Base-by-base conservation (phyloP, 2,329 filamentous ascomycete species). In the Endothia cerciana region DNA sequence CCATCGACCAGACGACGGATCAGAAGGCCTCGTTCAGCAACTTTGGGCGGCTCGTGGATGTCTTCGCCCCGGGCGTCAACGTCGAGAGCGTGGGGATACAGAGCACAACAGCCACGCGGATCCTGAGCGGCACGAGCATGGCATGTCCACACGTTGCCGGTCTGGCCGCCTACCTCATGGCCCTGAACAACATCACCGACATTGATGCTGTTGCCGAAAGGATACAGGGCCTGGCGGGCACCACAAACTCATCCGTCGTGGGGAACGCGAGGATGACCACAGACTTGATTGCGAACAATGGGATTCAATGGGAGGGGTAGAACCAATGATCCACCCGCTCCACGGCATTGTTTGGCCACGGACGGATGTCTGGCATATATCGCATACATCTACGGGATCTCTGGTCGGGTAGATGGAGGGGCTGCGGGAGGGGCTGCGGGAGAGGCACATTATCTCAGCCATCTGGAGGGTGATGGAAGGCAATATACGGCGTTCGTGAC, bases 71-170 rank as follows among this genome's bases (percentile, higher is more conserved):
- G 3, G 86, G 86, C 59, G 83, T 87, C 62, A 70, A 82, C 60
- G 79, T 88, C 36, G 74, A 81, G 63, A 85, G 82, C 68, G 82
- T 83, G 49, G 83, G 83, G 63, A 86, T 86, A 74, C 69, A 72
- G n/a, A 81, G 73, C 69, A 76, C 84, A 71, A 82, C 76, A 25
- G 81, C 76, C 68, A 81, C 77, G 60, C 75, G 75, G 43, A 74
- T 73, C 22, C 77, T 87, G 58, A 84, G 80, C 71, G 85, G 85
- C 62, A 87, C 85, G 68, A 85, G 83, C 68, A 90, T 90, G 88
- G 88, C 89, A 33, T 83, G 84, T 15, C 89, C 89, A 1, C 89
- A 91, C 74, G 82, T 91, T 63, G 84, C 87, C 58, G 90, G 90
- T 58, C 80, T 92, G 3, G 87, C 87, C 17, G 88, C 88, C 36